A percentile compares a stretch with the other conserved stretches of the same genome.
Conservation (phyloP, 305 asterid species). For the Stenogyne calaminthoides region DNA sequence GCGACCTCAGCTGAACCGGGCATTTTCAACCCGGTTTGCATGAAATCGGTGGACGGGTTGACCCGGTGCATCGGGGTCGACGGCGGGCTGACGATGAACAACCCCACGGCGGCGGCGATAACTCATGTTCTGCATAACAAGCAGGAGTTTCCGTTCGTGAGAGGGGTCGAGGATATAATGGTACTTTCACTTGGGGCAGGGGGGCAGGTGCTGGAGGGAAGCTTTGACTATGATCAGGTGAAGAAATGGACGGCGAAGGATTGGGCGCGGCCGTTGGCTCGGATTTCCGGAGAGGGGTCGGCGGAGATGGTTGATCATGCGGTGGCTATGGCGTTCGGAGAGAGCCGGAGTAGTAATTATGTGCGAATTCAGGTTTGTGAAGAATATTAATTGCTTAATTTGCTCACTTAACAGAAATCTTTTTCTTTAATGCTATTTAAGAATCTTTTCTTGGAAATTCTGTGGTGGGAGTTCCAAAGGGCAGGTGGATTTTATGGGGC, state of each 20-base stretch:
- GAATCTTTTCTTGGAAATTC: conserved; percentile 7
- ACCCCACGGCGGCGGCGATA: conserved; percentile 89
- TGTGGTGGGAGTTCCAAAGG: conserved; percentile 5
- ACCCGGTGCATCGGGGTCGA: conserved; percentile 79
- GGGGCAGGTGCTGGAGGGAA: conserved; percentile 62
- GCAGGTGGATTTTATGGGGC: conserved; percentile 39
- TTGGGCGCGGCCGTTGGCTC: conserved; percentile 88
- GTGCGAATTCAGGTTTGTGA: conserved; percentile 79
- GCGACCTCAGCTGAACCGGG: conserved; percentile 93
- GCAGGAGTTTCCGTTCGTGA: conserved; percentile 86
- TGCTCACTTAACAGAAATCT: not conserved
- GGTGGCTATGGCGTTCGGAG: conserved; percentile 94
- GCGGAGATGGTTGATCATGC: conserved; percentile 93
- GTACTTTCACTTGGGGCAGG: conserved; percentile 91
- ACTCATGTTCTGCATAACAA: conserved; percentile 92
- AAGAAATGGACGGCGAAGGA: conserved; percentile 79
- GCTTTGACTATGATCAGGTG: conserved; percentile 69
- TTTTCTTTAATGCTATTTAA: conserved; percentile 18
- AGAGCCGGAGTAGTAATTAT: conserved; percentile 68
- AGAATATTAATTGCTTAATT: conserved; percentile 24
- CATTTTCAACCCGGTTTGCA: conserved; percentile 63
- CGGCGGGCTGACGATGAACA: conserved; percentile 83
- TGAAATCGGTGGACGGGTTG: conserved; percentile 71
- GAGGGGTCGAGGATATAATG: conserved; percentile 90
- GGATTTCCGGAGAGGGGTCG: conserved; percentile 82